Evolutionary conservation across 129 eudicot genomes (phyloP).

Genomic region (Escallonia rubra): DNA sequence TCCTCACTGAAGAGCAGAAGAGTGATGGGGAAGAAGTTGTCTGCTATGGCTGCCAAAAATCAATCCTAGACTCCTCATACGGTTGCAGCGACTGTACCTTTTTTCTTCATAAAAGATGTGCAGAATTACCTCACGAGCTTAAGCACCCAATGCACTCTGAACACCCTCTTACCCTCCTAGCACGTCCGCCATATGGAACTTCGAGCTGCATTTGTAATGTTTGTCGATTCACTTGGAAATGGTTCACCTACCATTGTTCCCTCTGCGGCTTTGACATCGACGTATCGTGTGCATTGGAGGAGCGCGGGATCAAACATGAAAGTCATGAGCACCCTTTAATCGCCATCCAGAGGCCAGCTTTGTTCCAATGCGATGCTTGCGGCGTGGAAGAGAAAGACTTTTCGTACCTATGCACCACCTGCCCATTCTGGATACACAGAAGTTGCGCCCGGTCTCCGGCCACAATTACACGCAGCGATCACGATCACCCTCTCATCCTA

Average conservation of each 20-base stretch:
- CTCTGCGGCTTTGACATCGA: background rate
- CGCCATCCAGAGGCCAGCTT: background rate
- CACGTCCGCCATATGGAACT: background rate
- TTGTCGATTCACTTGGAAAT: background rate
- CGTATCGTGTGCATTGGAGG: constrained; percentile 1
- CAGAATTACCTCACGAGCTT: background rate
- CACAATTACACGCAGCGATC: background rate
- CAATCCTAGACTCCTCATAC: background rate
- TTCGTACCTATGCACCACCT: background rate
- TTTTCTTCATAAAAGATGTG: background rate
- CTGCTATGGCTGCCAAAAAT: background rate
- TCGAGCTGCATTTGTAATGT: background rate
- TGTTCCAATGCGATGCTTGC: background rate
- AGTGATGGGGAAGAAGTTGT: background rate
- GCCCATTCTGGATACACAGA: background rate
- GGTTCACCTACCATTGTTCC: background rate
- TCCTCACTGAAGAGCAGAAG: background rate
- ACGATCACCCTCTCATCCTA: background rate
- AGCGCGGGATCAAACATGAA: background rate
- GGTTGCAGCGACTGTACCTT: background rate
- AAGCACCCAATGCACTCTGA: background rate
- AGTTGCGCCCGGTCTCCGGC: background rate
- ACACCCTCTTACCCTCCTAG: background rate
- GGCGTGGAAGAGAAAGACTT: background rate
- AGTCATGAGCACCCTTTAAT: background rate